phyloP scores from a whole-genome alignment of 1,284 basidiomycete species.

The Flammula alnicola region DNA sequence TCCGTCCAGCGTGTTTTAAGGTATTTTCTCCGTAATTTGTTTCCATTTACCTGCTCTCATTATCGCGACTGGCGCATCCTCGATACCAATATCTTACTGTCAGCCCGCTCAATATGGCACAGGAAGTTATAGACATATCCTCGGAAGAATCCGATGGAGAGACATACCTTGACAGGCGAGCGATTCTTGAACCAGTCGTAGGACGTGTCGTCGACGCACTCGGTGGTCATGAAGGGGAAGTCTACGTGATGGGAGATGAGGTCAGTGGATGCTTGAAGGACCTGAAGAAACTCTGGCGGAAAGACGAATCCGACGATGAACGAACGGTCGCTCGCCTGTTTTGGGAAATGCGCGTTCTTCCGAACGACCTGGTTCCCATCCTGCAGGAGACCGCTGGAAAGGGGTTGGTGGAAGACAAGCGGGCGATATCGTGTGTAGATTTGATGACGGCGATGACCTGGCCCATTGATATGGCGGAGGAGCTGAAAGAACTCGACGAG shows the following conservation, averaged over 20 bases:
- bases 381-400: constrained; percentile 79
- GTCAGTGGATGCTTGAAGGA: constrained; percentile 88
- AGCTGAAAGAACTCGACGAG: constrained; percentile 88
- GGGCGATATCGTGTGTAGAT: constrained; percentile 86
- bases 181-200: constrained; percentile 68
- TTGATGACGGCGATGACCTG: constrained; percentile 95
- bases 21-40: not conserved
- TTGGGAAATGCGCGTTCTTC: constrained; percentile 80
- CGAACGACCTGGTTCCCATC: constrained; percentile 87
- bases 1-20: not conserved
- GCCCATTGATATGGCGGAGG: constrained; percentile 93
- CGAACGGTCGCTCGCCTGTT: constrained; percentile 92
- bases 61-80: not conserved
- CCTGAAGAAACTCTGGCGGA: constrained; percentile 92
- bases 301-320: constrained; percentile 94
- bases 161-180: constrained; percentile 44
- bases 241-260: constrained; percentile 85
- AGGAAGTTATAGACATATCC: constrained; percentile 38
- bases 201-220: constrained; percentile 76
- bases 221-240: constrained; percentile 69
- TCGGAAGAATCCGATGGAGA: constrained; percentile 25
- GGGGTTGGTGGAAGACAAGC: constrained; percentile 80
- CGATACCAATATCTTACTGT: not conserved
- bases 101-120: constrained; percentile 19
- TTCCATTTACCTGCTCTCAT: not conserved